Base-by-base conservation (phyloP, 176 grass and related monocot species). In the Dendrocalamus sinicus region DNA sequence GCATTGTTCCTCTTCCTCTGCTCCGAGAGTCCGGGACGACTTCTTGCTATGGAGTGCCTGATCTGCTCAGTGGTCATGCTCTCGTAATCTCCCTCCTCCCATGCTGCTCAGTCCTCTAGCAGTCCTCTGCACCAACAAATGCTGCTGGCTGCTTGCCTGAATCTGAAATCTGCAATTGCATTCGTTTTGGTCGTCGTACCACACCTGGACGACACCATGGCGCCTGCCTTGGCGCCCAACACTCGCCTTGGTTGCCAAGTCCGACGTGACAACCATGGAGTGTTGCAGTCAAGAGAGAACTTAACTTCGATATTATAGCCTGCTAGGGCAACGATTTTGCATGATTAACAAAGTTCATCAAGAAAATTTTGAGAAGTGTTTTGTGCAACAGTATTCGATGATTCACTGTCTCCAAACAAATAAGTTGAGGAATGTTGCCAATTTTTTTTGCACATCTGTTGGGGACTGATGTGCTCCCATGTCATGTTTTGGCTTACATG, bases 211-310 rank as follows among this genome's bases (percentile, higher is more conserved):
- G 32, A 32, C 32, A 32, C 32, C 32, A 32, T 32, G 32, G 32
- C 32, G 26, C 26, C 26, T 26, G 35, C 2, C 35, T 2, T 35
- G 35, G 35, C 35, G 35, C 35, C 35, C 35, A 35, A 4, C 35
- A 30, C 30, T 30, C 30, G 30, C 30, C 30, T 30, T 30, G 35
- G 35, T 35, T 2, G 35, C 35, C 35, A 4, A 35, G 35, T 35
- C 35, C 35, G 3, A 3, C 35, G 35, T 35, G 35, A 35, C 35
- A 35, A 35, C 35, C 35, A 35, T 35, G 35, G 35, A 98, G 54
- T 98, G 96, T 70, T 98, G 96, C 88, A 94, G 91, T 81, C 96
- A 98, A 78, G 96, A 98, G 81, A 93, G 93, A 78, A 98, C 93
- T 44, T 98, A 98, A 26, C 90, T 95, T 79, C 90, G 93, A 3